Percentiles rank a stretch among this genome's conserved stretches.
These are phyloP conservation scores for Amborella trichopoda DNA, from an alignment of 164 flowering plant species.

Conservation along the genomic window DNA sequence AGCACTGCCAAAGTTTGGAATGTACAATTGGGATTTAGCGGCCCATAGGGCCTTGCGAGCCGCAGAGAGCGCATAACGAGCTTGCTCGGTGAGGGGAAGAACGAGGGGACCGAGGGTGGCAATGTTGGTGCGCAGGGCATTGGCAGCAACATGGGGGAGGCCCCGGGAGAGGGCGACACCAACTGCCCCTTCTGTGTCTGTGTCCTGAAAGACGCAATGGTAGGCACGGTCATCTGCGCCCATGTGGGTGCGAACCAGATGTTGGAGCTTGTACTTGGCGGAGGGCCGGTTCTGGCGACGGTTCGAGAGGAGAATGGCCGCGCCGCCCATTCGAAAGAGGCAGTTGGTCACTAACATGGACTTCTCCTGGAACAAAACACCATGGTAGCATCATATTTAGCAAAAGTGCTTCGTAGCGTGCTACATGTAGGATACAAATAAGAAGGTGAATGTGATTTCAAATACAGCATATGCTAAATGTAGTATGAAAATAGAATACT, in stretches of 20 bases:
- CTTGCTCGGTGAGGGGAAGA: constrained; percentile 22
- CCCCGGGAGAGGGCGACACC: constrained; percentile 26
- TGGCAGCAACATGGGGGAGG: constrained; percentile 17
- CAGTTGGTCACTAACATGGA: constrained; percentile 54
- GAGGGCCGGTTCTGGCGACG: constrained; percentile 10
- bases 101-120: constrained; percentile 23
- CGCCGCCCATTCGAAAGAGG: constrained; percentile 44
- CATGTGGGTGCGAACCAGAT: constrained; percentile 21
- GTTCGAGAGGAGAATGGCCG: constrained; percentile 26
- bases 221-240: constrained; percentile 16
- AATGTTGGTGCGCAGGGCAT: constrained; percentile 20
- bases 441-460: too few relatives aligned
- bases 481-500: too few relatives aligned
- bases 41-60: not conserved
- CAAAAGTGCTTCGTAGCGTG: too few relatives aligned
- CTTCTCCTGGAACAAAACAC: too few relatives aligned
- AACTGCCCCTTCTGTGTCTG: constrained; percentile 15
- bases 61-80: constrained; percentile 11
- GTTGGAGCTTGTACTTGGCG: constrained; percentile 26
- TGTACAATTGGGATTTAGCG: not conserved
- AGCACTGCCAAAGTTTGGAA: constrained; percentile 2
- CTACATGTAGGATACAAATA: too few relatives aligned
- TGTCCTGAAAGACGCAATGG: constrained; percentile 16
- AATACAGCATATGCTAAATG: too few relatives aligned
- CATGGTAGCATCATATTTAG: too few relatives aligned